Conservation (phyloP, 2,329 filamentous ascomycete genomes). For the Fusarium subglutinans region DNA sequence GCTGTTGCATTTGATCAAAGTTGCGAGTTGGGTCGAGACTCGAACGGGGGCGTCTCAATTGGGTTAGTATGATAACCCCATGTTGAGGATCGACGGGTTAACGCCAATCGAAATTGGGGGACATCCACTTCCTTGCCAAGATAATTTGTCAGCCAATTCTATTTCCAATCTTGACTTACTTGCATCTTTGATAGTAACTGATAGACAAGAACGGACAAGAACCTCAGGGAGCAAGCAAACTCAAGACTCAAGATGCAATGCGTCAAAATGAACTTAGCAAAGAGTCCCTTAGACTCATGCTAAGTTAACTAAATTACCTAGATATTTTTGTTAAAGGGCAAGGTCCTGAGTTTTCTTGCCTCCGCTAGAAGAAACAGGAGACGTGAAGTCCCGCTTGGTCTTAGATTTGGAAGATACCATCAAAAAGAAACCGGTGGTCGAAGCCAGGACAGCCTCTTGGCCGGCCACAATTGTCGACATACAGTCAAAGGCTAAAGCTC, state of each 20-base stretch:
- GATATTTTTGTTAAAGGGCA: background rate
- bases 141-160: slow-evolving; percentile 20
- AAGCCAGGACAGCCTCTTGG: background rate
- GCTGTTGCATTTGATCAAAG: slow-evolving; percentile 4
- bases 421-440: background rate
- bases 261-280: too few species aligned
- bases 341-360: background rate
- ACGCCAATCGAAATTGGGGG: slow-evolving; percentile 19
- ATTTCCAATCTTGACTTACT: background rate
- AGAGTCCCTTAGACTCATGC: background rate
- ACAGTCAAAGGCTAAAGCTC: background rate
- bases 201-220: background rate
- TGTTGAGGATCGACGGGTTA: slow-evolving; percentile 25
- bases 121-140: slow-evolving; percentile 5
- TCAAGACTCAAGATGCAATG: too few species aligned
- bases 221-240: background rate
- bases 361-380: background rate
- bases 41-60: slow-evolving; percentile 16
- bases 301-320: background rate
- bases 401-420: background rate
- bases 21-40: background rate
- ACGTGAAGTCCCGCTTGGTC: background rate
- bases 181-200: background rate
- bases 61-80: slow-evolving; percentile 19
- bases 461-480: background rate